phyloP scores from a whole-genome alignment of 2,329 filamentous ascomycete genomes.

The Trichoderma sp. region DNA sequence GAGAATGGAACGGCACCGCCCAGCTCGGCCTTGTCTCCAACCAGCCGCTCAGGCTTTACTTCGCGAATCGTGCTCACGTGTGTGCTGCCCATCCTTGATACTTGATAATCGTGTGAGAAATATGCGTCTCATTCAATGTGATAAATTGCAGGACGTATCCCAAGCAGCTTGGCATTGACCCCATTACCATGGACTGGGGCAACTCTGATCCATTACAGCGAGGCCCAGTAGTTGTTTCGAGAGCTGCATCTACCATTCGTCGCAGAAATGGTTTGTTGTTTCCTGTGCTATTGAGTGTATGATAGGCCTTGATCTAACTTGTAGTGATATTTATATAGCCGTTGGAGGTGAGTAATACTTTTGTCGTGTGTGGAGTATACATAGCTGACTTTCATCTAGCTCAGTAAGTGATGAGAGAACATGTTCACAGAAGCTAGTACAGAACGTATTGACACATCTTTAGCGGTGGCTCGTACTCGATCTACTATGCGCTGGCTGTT shows the following conservation, averaged over 20 bases:
- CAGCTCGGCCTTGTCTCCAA: conserved; percentile 35
- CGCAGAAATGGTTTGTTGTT: conserved; percentile 73
- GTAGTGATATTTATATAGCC: conserved; percentile 43
- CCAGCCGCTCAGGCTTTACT: conserved; percentile 52
- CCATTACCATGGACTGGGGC: conserved; percentile 88
- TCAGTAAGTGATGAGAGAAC: conserved; percentile 43
- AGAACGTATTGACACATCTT: neutral
- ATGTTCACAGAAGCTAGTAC: neutral
- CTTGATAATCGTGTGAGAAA: neutral
- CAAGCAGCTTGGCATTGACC: conserved; percentile 90
- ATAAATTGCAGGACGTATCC: conserved; percentile 71
- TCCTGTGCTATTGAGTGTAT: neutral
- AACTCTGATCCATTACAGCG: conserved; percentile 72
- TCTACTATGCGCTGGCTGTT: conserved; percentile 92
- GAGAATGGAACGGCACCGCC: conserved; percentile 17
- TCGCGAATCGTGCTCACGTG: conserved; percentile 62
- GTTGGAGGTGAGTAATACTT: conserved; percentile 56
- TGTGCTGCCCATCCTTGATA: conserved; percentile 32
- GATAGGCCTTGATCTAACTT: neutral
- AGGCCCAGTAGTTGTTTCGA: conserved; percentile 87
- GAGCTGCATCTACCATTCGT: conserved; percentile 73
- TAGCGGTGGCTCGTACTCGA: conserved; percentile 88
- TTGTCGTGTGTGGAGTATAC: neutral
- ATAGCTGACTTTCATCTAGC: conserved; percentile 37
- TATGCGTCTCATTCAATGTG: neutral